Conservation (phyloP, 306 rosid species). For the Sicyos baderoa region DNA sequence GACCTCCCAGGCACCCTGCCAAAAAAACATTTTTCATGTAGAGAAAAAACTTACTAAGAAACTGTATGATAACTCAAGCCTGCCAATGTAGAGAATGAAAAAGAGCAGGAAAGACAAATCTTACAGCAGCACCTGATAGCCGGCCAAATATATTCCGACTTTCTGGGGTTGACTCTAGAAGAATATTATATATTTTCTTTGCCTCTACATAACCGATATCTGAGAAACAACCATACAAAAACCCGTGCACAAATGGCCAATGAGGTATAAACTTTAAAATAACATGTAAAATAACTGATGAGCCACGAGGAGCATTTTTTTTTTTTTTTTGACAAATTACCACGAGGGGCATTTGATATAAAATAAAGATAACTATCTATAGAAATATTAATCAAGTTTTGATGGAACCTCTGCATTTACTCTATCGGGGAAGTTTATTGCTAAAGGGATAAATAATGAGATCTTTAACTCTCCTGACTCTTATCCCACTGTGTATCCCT, state of each 20-base stretch:
- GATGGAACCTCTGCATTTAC: neutral
- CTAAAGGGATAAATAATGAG: neutral
- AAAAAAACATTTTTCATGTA: conserved; percentile 4
- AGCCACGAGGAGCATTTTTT: neutral
- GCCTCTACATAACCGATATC: conserved; percentile 84
- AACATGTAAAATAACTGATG: neutral
- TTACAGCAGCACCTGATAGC: conserved; percentile 76
- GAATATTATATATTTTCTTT: conserved; percentile 56
- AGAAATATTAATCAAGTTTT: neutral
- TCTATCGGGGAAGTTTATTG: neutral
- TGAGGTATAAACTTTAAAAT: neutral
- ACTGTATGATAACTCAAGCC: neutral
- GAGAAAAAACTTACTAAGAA: neutral
- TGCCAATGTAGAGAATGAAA: neutral
- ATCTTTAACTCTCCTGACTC: neutral
- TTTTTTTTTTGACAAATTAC: neutral
- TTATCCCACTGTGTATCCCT: neutral
- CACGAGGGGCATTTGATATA: neutral
- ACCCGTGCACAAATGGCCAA: neutral
- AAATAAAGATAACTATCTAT: neutral
- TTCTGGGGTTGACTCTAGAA: conserved; percentile 62
- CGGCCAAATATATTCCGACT: conserved; percentile 89
- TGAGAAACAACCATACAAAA: conserved; percentile 23
- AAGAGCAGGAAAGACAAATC: conserved; percentile 24
- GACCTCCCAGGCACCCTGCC: conserved; percentile 84